A percentile compares a stretch with the other conserved stretches of the same genome.
phyloP scores from a whole-genome alignment of 805 yeast species.

The Saturnispora saitoi region DNA sequence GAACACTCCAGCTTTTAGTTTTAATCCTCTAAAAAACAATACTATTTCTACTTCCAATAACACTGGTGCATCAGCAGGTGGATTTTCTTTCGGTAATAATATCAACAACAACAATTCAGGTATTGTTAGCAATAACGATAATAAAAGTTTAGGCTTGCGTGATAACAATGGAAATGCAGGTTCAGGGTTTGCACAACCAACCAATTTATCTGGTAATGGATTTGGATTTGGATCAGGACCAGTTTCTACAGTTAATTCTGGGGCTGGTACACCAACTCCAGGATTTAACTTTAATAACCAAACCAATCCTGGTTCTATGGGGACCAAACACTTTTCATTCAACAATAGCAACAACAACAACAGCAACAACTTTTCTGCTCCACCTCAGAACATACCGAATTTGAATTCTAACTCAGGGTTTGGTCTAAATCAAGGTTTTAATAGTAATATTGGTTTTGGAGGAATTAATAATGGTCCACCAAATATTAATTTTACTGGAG shows the following conservation, averaged over 20 bases:
- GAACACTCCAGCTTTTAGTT: background rate
- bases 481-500: slow-evolving; percentile 27
- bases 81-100: slow-evolving; percentile 1
- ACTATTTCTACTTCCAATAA: background rate
- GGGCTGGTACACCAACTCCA: slow-evolving; percentile 1
- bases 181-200: background rate
- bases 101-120: background rate
- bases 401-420: background rate
- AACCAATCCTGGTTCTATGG: background rate
- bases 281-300: slow-evolving; percentile 5
- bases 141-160: background rate
- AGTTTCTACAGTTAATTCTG: slow-evolving; percentile 1
- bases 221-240: slow-evolving; percentile 9
- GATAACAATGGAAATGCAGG: too few relatives aligned
- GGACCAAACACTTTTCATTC: background rate
- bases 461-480: slow-evolving; percentile 16
- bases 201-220: background rate
- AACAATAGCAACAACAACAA: background rate
- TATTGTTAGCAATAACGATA: slow-evolving; percentile 2
- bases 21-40: background rate
- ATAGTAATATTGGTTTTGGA: slow-evolving; percentile 3
- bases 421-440: background rate
- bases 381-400: background rate
- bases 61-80: background rate
- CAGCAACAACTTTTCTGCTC: background rate